A percentile compares a stretch with the other conserved stretches of the same genome.
Evolutionary conservation across 2,329 filamentous ascomycete species (phyloP).

Genomic region (Colletotrichum theobromicola): DNA sequence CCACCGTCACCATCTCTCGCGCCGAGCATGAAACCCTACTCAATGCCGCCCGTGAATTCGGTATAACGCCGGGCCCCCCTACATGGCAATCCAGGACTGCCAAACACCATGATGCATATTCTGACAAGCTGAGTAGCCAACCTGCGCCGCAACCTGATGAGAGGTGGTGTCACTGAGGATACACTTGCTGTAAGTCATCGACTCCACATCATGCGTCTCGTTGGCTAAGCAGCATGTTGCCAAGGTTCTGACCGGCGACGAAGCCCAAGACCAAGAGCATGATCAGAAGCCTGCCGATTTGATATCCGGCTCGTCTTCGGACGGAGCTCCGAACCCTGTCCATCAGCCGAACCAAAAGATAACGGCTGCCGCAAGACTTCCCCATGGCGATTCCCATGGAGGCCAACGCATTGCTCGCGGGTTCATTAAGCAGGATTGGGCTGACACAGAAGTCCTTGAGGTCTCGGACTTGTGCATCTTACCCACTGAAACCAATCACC

Average conservation of each 20-base stretch:
- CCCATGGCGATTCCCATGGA: not conserved
- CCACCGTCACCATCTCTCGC: conserved; percentile 60
- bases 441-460: not conserved
- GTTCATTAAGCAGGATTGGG: not conserved
- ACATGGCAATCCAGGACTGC: not conserved
- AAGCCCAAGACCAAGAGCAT: conserved; percentile 17
- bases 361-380: not conserved
- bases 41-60: conserved; percentile 55
- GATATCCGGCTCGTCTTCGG: not conserved
- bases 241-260: conserved; percentile 21
- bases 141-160: conserved; percentile 52
- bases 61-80: conserved; percentile 42
- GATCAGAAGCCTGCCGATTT: not conserved
- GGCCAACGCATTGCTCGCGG: not conserved
- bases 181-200: conserved; percentile 47
- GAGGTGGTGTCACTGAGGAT: conserved; percentile 51
- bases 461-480: not conserved
- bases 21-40: conserved; percentile 67
- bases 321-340: not conserved
- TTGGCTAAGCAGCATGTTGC: not conserved
- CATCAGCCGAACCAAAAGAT: not conserved
- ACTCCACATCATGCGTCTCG: not conserved
- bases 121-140: conserved; percentile 38
- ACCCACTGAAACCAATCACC: not conserved
- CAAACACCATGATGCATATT: not conserved